Percentiles rank a stretch among this genome's conserved stretches.
phyloP scores from a whole-genome alignment of 257 asterid genomes.

The Scutellaria galericulata region DNA sequence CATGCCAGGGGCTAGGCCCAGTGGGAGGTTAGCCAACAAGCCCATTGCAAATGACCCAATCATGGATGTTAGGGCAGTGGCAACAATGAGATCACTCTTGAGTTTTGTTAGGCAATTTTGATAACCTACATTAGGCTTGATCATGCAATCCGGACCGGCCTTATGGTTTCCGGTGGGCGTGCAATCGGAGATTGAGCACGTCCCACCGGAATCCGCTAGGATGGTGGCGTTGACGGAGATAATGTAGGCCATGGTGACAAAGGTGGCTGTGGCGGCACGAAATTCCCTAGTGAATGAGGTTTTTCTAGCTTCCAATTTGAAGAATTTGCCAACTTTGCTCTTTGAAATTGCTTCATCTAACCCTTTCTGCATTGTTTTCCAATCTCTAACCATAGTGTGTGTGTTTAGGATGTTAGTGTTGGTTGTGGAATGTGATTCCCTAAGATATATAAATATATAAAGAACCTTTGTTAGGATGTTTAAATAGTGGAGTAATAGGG shows the following conservation, averaged over 20 bases:
- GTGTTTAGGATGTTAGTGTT: slow-evolving; percentile 5
- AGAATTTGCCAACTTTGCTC: slow-evolving; percentile 58
- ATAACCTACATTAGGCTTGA: slow-evolving; percentile 49
- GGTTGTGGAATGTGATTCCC: slow-evolving; percentile 23
- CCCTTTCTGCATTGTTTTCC: slow-evolving; percentile 46
- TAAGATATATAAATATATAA: neutral
- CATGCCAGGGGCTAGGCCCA: slow-evolving; percentile 85
- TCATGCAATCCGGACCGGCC: too few species aligned
- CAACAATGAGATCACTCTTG: slow-evolving; percentile 67
- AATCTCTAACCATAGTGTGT: slow-evolving; percentile 48
- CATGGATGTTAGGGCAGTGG: slow-evolving; percentile 71
- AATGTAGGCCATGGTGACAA: slow-evolving; percentile 81
- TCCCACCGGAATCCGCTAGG: slow-evolving; percentile 68
- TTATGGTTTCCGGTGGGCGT: slow-evolving; percentile 17
- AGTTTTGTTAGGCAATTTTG: slow-evolving; percentile 57
- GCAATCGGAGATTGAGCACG: slow-evolving; percentile 59
- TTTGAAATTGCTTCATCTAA: slow-evolving; percentile 54
- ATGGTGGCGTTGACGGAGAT: slow-evolving; percentile 78
- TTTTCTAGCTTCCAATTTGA: slow-evolving; percentile 65
- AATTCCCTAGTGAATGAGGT: slow-evolving; percentile 54
- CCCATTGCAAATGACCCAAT: slow-evolving; percentile 79
- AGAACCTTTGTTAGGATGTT: slow-evolving; percentile 21
- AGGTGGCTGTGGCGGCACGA: slow-evolving; percentile 79
- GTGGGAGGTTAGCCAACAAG: slow-evolving; percentile 68
- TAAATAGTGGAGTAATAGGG: slow-evolving; percentile 4